Conservation (phyloP, 202 grass and related monocot species). For the Eragrostis tef region DNA sequence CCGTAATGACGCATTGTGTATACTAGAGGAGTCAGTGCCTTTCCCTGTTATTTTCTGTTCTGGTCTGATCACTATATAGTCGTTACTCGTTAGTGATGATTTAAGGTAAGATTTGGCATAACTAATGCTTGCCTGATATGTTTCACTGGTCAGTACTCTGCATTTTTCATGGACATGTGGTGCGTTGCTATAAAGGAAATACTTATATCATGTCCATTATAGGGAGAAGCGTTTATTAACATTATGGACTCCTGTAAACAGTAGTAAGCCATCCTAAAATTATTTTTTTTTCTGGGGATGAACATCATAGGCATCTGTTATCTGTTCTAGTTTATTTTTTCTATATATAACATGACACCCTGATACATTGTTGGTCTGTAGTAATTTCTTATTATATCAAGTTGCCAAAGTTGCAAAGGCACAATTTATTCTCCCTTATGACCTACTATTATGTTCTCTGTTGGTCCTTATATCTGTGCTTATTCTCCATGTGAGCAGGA, state of each 20-base stretch:
- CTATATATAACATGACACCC: not conserved
- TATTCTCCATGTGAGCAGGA: slow-evolving; percentile 32
- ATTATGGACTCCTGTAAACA: no score
- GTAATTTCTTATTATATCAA: not conserved
- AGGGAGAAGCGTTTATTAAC: no score
- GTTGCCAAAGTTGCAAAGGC: slow-evolving; percentile 14
- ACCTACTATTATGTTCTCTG: not conserved
- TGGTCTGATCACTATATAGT: not conserved
- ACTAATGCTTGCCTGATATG: not conserved
- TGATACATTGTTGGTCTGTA: not conserved
- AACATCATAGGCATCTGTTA: not conserved
- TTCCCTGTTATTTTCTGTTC: not conserved
- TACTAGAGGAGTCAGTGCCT: not conserved
- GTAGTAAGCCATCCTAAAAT: not conserved
- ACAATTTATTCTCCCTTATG: not conserved
- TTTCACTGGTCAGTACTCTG: not conserved
- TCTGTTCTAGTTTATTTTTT: not conserved
- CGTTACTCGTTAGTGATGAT: not conserved
- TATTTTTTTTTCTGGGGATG: no score
- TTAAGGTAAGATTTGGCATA: not conserved
- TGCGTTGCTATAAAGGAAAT: no score
- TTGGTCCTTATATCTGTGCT: slow-evolving; percentile 23
- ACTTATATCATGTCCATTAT: no score
- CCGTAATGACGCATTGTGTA: not conserved
- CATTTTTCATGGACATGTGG: not conserved